Base-by-base conservation (phyloP, 2,329 filamentous ascomycete genomes). In the Penicillium sp. region DNA sequence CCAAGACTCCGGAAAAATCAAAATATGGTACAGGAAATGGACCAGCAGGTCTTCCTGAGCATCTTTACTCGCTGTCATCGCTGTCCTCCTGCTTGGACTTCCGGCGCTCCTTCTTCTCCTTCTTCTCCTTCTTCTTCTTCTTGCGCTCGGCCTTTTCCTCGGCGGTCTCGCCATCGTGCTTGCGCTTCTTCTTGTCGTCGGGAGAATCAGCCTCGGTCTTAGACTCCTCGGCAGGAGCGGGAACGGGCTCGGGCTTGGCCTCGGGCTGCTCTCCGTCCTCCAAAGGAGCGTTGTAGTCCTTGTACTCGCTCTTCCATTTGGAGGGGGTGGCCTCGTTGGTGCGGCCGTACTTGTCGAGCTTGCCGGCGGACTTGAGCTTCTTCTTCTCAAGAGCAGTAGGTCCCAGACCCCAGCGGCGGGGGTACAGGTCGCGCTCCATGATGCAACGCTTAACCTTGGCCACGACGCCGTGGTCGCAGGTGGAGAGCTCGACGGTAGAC, bases 361-460 rank as follows among this genome's bases (percentile, higher is more conserved):
- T 96, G 74, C 94, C 94, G 63, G 90, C 89, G 47, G 92, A 90
- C 85, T 97, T 97, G 81, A 99, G 86, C 85, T 97, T 96, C 88
- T 99, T 99, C 86, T 99, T 99, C 82, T 97, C 91, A 44, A 88
- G 78, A 44, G 94, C 94, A 54, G 92, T 87, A 47, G 94, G 92
- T 56, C 94, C 94, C 69, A 97, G 84, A 62, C 94, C 94, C 94
- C 94, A 99, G 80, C 92, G 82, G 73, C 91, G 84, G 58, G 94
- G 94, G 82, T 99, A 99, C 53, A 97, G 82, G 72, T 97, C 94
- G 66, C 94, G 89, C 82, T 99, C 94, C 94, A 99, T 99, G 75
- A 99, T 99, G 76, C 92, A 96, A 67, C 94, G 88, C 87, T 99
- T 99, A 72, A 99, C 90, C 82, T 96, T 97, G 65, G 94, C 94